These are phyloP conservation scores for Ilex asprella DNA, from an alignment of 257 asterid species.

Conservation along the genomic window DNA sequence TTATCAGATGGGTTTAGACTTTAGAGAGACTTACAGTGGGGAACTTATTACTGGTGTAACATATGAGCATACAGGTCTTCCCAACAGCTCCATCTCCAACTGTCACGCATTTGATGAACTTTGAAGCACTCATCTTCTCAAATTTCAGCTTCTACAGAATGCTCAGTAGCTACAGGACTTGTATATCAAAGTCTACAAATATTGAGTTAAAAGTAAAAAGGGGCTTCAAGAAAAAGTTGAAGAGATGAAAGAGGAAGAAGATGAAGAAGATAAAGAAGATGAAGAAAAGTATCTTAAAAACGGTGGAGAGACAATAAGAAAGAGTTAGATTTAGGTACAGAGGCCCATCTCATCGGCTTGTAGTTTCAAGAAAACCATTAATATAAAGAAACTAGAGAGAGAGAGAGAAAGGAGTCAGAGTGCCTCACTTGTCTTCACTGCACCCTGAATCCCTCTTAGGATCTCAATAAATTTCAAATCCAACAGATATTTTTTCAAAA, in stretches of 20 bases:
- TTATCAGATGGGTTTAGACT: no score
- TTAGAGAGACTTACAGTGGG: neutral
- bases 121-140: neutral
- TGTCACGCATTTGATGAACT: neutral
- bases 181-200: neutral
- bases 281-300: neutral
- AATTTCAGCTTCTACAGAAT: neutral
- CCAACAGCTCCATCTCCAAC: conserved; percentile 4
- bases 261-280: neutral
- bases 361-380: neutral
- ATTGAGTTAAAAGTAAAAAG: neutral
- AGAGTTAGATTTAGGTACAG: neutral
- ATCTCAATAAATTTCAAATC: neutral
- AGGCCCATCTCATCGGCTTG: neutral
- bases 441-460: no score
- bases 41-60: no score
- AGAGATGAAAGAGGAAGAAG: neutral
- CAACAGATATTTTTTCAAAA: neutral
- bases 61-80: neutral
- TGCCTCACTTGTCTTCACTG: no score
- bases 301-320: neutral
- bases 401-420: no score
- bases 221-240: neutral
- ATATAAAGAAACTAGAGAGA: neutral
- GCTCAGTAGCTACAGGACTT: neutral